Evolutionary conservation across 1,284 basidiomycete species (phyloP).

Genomic region (Naganishia sp.): DNA sequence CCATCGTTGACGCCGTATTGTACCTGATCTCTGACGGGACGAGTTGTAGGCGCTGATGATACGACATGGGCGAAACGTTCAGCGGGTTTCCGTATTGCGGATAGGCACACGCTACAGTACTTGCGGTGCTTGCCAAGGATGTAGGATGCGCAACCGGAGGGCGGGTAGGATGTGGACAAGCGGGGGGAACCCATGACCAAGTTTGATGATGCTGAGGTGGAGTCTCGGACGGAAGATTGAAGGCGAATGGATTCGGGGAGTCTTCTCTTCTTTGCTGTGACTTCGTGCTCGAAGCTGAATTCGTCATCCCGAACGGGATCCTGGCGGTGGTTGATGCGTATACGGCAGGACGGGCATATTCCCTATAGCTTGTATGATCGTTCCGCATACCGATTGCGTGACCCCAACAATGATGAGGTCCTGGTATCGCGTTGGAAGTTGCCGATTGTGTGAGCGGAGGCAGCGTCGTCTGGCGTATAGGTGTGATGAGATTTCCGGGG

Average conservation of each 20-base stretch:
- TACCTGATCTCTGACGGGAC: not conserved
- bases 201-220: not conserved
- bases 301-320: not conserved
- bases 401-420: too few relatives aligned
- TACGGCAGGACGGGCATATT: too few relatives aligned
- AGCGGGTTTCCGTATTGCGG: slow-evolving; percentile 8
- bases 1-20: slow-evolving; percentile 7
- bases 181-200: not conserved
- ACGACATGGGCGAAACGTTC: not conserved
- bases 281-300: not conserved
- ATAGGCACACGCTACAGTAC: not conserved
- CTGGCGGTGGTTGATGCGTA: too few relatives aligned
- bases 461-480: too few relatives aligned
- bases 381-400: too few relatives aligned
- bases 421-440: too few relatives aligned
- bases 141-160: not conserved
- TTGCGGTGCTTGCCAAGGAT: not conserved
- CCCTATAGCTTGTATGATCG: too few relatives aligned
- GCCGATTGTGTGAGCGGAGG: too few relatives aligned
- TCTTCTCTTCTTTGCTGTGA: slow-evolving; percentile 7
- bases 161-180: not conserved
- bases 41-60: slow-evolving; percentile 2
- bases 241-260: slow-evolving; percentile 15
- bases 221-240: slow-evolving; percentile 2
- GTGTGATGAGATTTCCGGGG: too few relatives aligned